Percentiles rank a stretch among this genome's conserved stretches.
These are phyloP conservation scores for Fusarium poae DNA, from an alignment of 2,329 filamentous ascomycete genomes.

Conservation along the genomic window DNA sequence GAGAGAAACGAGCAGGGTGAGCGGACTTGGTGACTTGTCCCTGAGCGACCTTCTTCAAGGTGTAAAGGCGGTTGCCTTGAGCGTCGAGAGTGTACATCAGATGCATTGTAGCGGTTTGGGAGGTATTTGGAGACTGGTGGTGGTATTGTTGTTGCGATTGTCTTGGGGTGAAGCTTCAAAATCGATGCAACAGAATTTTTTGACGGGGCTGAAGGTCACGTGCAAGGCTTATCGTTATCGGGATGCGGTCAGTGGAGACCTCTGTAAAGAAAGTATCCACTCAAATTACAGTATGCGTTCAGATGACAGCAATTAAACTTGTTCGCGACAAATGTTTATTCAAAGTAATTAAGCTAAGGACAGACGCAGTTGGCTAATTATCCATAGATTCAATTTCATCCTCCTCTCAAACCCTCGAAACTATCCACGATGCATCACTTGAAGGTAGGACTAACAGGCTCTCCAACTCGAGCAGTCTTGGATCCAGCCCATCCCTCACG, in stretches of 20 bases:
- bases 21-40: slow-evolving; percentile 94
- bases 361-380: slow-evolving; percentile 14
- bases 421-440: slow-evolving; percentile 42
- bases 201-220: slow-evolving; percentile 37
- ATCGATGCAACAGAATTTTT: slow-evolving; percentile 36
- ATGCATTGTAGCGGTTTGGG: slow-evolving; percentile 62
- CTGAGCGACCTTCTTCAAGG: slow-evolving; percentile 88
- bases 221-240: slow-evolving; percentile 42
- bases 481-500: slow-evolving; percentile 79
- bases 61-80: slow-evolving; percentile 91
- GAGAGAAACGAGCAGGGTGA: slow-evolving; percentile 95
- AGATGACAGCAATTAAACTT: slow-evolving; percentile 2
- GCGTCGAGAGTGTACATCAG: slow-evolving; percentile 86
- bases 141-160: slow-evolving; percentile 9
- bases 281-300: background rate
- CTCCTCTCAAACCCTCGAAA: background rate
- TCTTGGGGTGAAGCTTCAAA: slow-evolving; percentile 27
- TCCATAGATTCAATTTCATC: slow-evolving; percentile 1
- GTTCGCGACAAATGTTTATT: background rate
- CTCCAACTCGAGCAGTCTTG: slow-evolving; percentile 66
- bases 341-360: slow-evolving; percentile 8
- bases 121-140: slow-evolving; percentile 5
- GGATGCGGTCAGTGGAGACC: background rate
- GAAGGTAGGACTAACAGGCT: slow-evolving; percentile 53
- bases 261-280: background rate